Evolutionary conservation across 768 basidiomycete genomes (phyloP).

Genomic region (Collybia sp.): DNA sequence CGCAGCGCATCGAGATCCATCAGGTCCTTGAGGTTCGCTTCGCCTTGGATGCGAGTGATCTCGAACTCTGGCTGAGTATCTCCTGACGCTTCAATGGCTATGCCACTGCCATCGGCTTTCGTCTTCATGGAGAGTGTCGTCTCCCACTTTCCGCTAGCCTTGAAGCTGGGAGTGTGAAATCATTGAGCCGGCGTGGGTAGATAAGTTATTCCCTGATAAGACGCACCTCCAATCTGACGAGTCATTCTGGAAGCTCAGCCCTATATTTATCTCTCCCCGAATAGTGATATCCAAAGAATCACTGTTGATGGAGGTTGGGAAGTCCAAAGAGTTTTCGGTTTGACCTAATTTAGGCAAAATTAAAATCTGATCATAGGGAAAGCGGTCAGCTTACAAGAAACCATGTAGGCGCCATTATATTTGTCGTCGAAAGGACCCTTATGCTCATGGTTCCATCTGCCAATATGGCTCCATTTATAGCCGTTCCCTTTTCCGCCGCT

Average conservation of each 20-base stretch:
- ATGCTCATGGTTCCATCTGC: slow-evolving; percentile 11
- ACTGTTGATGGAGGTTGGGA: slow-evolving; percentile 1
- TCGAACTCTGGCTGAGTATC: slow-evolving; percentile 2
- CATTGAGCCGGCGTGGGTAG: too few species aligned
- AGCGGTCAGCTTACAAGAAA: slow-evolving; percentile 3
- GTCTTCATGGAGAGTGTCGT: slow-evolving; percentile 6
- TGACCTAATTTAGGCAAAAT: slow-evolving; percentile 1
- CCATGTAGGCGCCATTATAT: slow-evolving; percentile 5
- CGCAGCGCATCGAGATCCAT: slow-evolving; percentile 7
- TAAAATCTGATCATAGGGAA: neutral
- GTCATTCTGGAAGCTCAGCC: slow-evolving; percentile 6
- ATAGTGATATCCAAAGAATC: slow-evolving; percentile 3
- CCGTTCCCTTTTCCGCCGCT: slow-evolving; percentile 1
- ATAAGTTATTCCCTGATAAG: neutral
- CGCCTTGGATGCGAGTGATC: slow-evolving; percentile 1
- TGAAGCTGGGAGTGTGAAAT: slow-evolving; percentile 1
- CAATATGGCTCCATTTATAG: slow-evolving; percentile 7
- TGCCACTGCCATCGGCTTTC: slow-evolving; percentile 5
- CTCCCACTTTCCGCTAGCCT: slow-evolving; percentile 6
- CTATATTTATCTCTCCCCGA: slow-evolving; percentile 1
- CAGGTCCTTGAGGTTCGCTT: slow-evolving; percentile 1
- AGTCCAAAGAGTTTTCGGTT: slow-evolving; percentile 2
- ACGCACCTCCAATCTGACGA: slow-evolving; percentile 3
- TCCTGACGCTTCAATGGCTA: slow-evolving; percentile 1
- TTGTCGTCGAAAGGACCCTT: slow-evolving; percentile 1